Evolutionary conservation across 225 moss, liverwort and hornwort genomes (phyloP).

Genomic region (Marchantia paleacea): DNA sequence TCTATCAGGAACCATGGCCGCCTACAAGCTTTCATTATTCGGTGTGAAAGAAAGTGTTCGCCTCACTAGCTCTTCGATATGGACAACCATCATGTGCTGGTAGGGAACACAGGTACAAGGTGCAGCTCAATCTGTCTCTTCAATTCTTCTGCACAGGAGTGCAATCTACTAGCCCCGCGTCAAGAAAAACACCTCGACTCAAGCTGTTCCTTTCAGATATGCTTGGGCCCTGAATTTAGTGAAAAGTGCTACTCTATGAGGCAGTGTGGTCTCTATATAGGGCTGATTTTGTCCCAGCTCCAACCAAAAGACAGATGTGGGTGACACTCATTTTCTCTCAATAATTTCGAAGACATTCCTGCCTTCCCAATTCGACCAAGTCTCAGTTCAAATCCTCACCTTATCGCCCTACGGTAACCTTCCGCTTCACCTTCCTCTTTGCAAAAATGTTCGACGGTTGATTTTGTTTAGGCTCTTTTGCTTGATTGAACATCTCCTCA

Average conservation of each 20-base stretch:
- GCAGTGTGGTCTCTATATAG: neutral
- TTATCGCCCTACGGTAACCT: slow-evolving; percentile 66
- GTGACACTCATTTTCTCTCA: slow-evolving; percentile 7
- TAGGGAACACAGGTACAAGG: neutral
- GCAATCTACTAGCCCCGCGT: slow-evolving; percentile 1
- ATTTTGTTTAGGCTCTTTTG: slow-evolving; percentile 66
- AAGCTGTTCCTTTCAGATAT: neutral
- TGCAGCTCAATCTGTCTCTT: neutral
- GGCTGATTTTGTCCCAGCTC: slow-evolving; percentile 1
- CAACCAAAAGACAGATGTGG: slow-evolving; percentile 5
- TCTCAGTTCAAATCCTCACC: neutral
- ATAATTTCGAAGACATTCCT: slow-evolving; percentile 8
- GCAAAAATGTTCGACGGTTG: slow-evolving; percentile 78
- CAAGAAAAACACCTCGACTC: slow-evolving; percentile 4
- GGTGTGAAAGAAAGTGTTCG: slow-evolving; percentile 9
- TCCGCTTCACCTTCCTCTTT: slow-evolving; percentile 92
- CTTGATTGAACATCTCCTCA: slow-evolving; percentile 70
- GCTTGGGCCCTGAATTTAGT: neutral
- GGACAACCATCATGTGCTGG: slow-evolving; percentile 14
- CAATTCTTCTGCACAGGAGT: slow-evolving; percentile 2
- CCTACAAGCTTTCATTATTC: slow-evolving; percentile 13
- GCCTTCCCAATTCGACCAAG: neutral
- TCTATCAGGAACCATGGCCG: neutral
- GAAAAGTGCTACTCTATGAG: slow-evolving; percentile 4
- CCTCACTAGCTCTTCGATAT: slow-evolving; percentile 1